A percentile compares a stretch with the other conserved stretches of the same genome.
Evolutionary conservation across 2,329 filamentous ascomycete species (phyloP).

Genomic region (Penicillium occitanis): DNA sequence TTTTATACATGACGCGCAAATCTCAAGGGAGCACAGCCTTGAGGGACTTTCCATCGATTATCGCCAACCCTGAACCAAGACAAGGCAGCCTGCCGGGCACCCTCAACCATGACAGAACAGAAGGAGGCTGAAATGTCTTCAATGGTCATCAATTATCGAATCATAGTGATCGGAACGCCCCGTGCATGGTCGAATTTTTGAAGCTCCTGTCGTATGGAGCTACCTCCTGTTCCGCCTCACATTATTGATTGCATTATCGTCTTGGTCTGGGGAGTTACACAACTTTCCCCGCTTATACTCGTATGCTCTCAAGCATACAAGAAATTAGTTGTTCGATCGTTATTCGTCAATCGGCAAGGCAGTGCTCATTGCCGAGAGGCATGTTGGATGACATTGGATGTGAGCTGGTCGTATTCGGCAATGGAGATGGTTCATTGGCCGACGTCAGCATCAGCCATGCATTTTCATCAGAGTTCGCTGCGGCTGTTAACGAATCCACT

Average conservation of each 20-base stretch:
- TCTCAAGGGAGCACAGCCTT: background rate
- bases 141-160: background rate
- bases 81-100: background rate
- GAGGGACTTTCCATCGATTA: background rate
- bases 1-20: conserved; percentile 2
- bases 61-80: background rate
- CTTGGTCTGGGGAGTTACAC: conserved; percentile 1
- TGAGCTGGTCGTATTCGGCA: conserved; percentile 1
- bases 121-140: background rate
- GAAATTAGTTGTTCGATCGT: background rate
- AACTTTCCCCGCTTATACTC: background rate
- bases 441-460: background rate
- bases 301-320: background rate
- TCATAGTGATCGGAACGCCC: background rate
- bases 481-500: conserved; percentile 3
- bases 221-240: background rate
- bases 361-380: background rate
- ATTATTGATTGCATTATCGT: background rate
- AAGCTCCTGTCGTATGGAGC: background rate
- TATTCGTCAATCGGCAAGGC: conserved; percentile 10
- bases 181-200: background rate
- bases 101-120: background rate
- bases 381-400: background rate
- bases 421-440: background rate
- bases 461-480: background rate